phyloP scores from a whole-genome alignment of 805 yeast genomes.

The Zygosaccharomyces bailii region DNA sequence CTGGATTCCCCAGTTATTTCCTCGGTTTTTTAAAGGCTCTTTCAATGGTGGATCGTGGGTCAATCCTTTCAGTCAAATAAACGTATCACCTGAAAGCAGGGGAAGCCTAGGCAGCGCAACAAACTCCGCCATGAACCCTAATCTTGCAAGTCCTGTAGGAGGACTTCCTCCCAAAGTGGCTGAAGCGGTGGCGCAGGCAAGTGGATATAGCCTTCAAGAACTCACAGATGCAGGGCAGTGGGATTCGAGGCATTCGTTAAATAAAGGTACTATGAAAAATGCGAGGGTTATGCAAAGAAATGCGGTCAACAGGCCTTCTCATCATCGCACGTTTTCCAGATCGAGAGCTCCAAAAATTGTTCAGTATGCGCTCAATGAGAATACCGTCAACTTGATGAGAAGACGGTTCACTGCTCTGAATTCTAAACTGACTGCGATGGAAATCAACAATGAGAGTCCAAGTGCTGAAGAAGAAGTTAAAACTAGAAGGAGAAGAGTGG shows the following conservation, averaged over 20 bases:
- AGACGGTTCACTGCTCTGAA: constrained; percentile 22
- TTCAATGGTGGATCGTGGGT: constrained; percentile 81
- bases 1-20: constrained; percentile 60
- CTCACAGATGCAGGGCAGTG: not conserved
- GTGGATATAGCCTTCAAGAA: constrained; percentile 15
- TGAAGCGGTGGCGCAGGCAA: constrained; percentile 23
- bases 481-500: constrained; percentile 20
- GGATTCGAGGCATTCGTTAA: constrained; percentile 1
- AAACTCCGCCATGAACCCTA: not conserved
- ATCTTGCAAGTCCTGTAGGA: constrained; percentile 1
- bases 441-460: constrained; percentile 13
- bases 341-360: constrained; percentile 21
- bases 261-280: not conserved
- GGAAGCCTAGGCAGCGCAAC: constrained; percentile 5
- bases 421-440: constrained; percentile 22
- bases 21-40: constrained; percentile 61
- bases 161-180: constrained; percentile 26
- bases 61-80: constrained; percentile 52
- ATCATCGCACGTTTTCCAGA: constrained; percentile 21
- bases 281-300: constrained; percentile 4
- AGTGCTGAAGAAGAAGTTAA: constrained; percentile 14
- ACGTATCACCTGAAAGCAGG: constrained; percentile 10
- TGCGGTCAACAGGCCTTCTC: constrained; percentile 16
- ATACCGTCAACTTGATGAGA: constrained; percentile 26
- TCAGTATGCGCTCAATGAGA: constrained; percentile 28